Evolutionary conservation across 1,284 basidiomycete genomes (phyloP).

Genomic region (Rhodofomes roseus): DNA sequence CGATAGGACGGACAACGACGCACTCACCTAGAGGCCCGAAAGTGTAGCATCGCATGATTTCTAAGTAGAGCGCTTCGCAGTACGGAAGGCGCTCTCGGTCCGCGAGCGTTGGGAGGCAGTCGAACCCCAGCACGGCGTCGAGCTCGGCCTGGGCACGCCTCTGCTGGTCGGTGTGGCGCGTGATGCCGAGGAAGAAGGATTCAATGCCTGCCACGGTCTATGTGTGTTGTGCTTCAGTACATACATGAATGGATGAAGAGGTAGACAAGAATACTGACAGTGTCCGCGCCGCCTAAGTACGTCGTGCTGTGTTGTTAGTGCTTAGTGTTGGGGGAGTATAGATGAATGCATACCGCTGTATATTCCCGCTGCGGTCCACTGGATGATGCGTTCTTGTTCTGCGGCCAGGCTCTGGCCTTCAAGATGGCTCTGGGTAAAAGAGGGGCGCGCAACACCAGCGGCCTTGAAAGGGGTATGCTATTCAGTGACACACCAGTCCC

Average conservation of each 20-base stretch:
- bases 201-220: slow-evolving; percentile 26
- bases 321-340: too few relatives aligned
- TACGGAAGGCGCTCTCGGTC: slow-evolving; percentile 30
- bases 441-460: too few relatives aligned
- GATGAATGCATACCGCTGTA: too few relatives aligned
- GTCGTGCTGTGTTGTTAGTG: too few relatives aligned
- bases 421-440: too few relatives aligned
- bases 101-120: slow-evolving; percentile 25
- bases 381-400: too few relatives aligned
- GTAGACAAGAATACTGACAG: slow-evolving; percentile 23
- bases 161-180: slow-evolving; percentile 29
- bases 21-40: slow-evolving; percentile 23
- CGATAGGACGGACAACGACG: not conserved
- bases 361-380: too few relatives aligned
- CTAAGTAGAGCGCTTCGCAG: slow-evolving; percentile 26
- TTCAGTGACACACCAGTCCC: too few relatives aligned
- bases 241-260: slow-evolving; percentile 23
- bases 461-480: too few relatives aligned
- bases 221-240: not conserved
- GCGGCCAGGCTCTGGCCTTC: too few relatives aligned
- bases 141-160: slow-evolving; percentile 29
- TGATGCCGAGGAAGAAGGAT: slow-evolving; percentile 30
- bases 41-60: slow-evolving; percentile 28
- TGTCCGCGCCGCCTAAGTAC: not conserved
- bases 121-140: slow-evolving; percentile 26